Evolutionary conservation across 208 protist species (phyloP).

Genomic region (Crithidia fasciculata): DNA sequence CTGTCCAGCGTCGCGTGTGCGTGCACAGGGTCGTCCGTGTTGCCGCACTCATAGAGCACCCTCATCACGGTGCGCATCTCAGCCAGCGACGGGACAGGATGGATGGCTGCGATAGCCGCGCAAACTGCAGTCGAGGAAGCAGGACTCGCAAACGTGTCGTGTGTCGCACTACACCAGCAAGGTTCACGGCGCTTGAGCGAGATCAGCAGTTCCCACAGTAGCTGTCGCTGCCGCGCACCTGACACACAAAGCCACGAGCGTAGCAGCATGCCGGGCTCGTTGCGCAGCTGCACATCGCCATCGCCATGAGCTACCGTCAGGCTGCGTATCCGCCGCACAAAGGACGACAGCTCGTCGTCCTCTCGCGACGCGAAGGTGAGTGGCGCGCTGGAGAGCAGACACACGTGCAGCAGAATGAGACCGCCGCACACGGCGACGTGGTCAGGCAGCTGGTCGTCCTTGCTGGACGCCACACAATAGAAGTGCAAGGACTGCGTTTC

Average conservation of each 20-base stretch:
- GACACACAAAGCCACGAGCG: constrained; percentile 19
- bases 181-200: constrained; percentile 18
- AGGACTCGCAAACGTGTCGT: constrained; percentile 15
- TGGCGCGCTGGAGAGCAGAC: constrained; percentile 21
- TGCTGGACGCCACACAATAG: constrained; percentile 18
- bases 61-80: constrained; percentile 12
- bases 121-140: constrained; percentile 15
- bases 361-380: constrained; percentile 12
- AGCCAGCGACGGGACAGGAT: neutral
- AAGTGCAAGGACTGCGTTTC: constrained; percentile 21
- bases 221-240: constrained; percentile 14
- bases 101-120: neutral
- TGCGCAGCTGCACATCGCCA: neutral
- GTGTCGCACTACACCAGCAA: constrained; percentile 18
- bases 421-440: constrained; percentile 25
- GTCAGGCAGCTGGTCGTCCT: neutral
- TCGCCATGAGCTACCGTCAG: neutral
- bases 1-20: constrained; percentile 25
- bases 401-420: constrained; percentile 34
- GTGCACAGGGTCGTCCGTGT: constrained; percentile 24
- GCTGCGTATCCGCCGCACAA: constrained; percentile 23
- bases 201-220: constrained; percentile 28
- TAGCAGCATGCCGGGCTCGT: neutral
- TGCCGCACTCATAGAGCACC: constrained; percentile 33
- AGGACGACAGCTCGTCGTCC: constrained; percentile 18